Base-by-base conservation (phyloP, 139 green algal species). In the Volvox africanus region DNA sequence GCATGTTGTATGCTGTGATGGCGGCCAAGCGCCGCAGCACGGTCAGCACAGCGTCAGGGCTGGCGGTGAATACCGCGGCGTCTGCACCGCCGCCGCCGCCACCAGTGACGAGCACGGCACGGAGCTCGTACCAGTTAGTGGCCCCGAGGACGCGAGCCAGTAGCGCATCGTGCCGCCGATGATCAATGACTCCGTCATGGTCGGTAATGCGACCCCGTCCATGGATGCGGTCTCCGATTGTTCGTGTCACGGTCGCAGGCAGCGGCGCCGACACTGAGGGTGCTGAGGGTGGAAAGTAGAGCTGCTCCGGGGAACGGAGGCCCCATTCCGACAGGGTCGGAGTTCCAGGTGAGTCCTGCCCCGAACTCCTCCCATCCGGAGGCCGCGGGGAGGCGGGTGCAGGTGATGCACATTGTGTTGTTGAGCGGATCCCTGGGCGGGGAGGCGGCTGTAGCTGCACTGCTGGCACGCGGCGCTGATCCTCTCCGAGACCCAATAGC, bases 71-170 rank as follows among this genome's bases (percentile, higher is more conserved):
- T 9, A 17, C 2, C 37, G 17, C n/a, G 28, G 86, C 2, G 50
- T 13, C 68, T 37, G 1, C 35, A 28, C 24, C 35, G 67, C 26
- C 6, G 69, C 18, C 44, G 17, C 85, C 69, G n/a, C n/a, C 69
- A 36, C n/a, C 69, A 50, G 19, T 82, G 44, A 35, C 80, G 22
- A 90, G 73, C 14, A 76, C 30, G 21, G 73, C 86, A 21, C 86
- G 86, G 36, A 90, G 73, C 50, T 90, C 86, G 69, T 77, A 90
- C 86, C 86, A 90, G 50, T 90, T 90, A 44, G 50, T 83, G 11
- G 50, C 71, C 9, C 6, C 20, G 30, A 14, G 6, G 20, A 90
- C 33, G 17, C 62, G 36, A 21, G 86, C 26, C 1, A 77, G 22
- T 1, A 82, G 85, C 24, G 69, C 68, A 9, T 78, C 35, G 0